Conservation (phyloP, 129 eudicot genomes). For the Tagetes erecta region DNA sequence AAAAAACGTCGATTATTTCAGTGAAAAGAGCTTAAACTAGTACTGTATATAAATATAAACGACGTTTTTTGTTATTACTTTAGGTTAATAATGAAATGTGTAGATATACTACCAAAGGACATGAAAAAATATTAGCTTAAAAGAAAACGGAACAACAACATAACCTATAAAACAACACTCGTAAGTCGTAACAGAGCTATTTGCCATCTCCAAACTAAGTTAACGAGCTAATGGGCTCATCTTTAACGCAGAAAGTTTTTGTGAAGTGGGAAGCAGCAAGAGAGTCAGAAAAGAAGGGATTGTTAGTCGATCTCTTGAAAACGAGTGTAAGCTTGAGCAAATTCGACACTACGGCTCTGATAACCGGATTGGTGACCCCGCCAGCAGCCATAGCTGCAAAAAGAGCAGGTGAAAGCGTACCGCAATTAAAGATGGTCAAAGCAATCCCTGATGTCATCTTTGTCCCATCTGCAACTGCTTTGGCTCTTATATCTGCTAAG, state of each 20-base stretch:
- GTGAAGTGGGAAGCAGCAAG: constrained; percentile 50
- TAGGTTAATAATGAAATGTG: no score
- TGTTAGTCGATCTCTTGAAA: constrained; percentile 68
- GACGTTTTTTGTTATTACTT: no score
- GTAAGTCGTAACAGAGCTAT: no score
- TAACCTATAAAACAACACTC: no score
- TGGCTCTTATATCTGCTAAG: constrained; percentile 86
- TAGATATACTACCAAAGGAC: no score
- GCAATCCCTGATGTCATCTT: constrained; percentile 79
- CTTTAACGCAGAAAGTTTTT: constrained; percentile 46
- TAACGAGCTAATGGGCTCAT: not conserved
- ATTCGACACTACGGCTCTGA: constrained; percentile 61
- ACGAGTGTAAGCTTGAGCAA: constrained; percentile 51
- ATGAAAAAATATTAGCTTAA: no score
- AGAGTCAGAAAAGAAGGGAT: constrained; percentile 50
- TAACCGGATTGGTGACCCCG: constrained; percentile 77
- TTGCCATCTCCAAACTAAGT: no score
- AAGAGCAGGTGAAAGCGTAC: constrained; percentile 76
- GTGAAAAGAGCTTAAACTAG: no score
- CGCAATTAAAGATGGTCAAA: constrained; percentile 74
- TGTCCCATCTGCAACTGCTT: constrained; percentile 81
- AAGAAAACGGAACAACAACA: no score
- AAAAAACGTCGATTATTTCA: no score
- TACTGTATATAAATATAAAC: no score
- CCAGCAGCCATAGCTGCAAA: constrained; percentile 97